A percentile compares a stretch with the other conserved stretches of the same genome.
Conservation (phyloP, 257 asterid species). For the Osmanthus fragrans region DNA sequence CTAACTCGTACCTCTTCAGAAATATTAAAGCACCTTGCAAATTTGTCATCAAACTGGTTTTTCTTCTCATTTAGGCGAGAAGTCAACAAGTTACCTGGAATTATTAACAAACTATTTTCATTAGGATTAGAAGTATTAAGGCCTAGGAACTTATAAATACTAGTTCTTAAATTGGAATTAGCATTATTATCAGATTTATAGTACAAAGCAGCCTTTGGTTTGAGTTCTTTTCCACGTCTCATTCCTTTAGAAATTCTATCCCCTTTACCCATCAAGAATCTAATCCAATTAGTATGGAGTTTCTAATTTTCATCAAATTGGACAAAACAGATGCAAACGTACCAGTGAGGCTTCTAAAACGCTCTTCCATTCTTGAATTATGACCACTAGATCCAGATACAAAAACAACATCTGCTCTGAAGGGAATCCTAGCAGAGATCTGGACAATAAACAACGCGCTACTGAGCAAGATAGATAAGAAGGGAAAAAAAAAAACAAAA, state of each 20-base stretch:
- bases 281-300: not conserved
- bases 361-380: constrained; percentile 57
- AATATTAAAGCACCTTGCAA: constrained; percentile 58
- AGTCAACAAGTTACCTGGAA: constrained; percentile 69
- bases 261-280: not conserved
- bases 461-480: constrained; percentile 22
- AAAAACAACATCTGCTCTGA: constrained; percentile 76
- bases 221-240: constrained; percentile 3
- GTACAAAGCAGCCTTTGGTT: not conserved
- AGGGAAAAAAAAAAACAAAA: not conserved
- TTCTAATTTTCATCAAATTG: not conserved
- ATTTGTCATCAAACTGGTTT: constrained; percentile 69
- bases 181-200: not conserved
- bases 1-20: constrained; percentile 63
- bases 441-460: constrained; percentile 36
- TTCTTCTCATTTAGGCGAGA: constrained; percentile 66
- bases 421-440: constrained; percentile 82
- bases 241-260: not conserved
- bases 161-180: not conserved
- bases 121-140: not conserved
- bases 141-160: not conserved
- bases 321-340: constrained; percentile 14
- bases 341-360: constrained; percentile 68
- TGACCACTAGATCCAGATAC: constrained; percentile 58
- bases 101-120: constrained; percentile 19